Conservation (phyloP, 1,139 yeast species). For the Nadsonia starkeyi-henricii region DNA sequence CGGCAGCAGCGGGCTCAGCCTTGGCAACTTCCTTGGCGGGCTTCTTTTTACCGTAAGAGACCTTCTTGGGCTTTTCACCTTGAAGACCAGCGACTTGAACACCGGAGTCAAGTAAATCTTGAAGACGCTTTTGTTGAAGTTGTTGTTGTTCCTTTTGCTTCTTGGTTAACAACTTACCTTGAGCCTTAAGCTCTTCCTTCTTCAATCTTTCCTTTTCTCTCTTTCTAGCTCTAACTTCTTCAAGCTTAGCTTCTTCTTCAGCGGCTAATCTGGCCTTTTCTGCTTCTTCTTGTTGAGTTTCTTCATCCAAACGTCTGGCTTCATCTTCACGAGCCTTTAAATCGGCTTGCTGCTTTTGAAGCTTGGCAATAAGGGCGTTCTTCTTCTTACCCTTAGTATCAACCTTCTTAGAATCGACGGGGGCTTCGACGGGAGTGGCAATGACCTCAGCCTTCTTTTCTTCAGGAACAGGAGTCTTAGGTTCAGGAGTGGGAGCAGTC, state of each 20-base stretch:
- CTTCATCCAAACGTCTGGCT: slow-evolving; percentile 47
- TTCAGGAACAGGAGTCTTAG: slow-evolving; percentile 39
- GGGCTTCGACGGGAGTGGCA: slow-evolving; percentile 26
- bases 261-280: slow-evolving; percentile 40
- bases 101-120: slow-evolving; percentile 65
- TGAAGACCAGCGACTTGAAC: slow-evolving; percentile 61
- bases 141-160: slow-evolving; percentile 92
- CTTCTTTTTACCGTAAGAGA: slow-evolving; percentile 68
- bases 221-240: slow-evolving; percentile 51
- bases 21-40: slow-evolving; percentile 25
- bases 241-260: slow-evolving; percentile 52
- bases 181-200: slow-evolving; percentile 85
- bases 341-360: slow-evolving; percentile 70
- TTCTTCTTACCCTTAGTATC: slow-evolving; percentile 24
- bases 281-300: slow-evolving; percentile 37
- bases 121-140: slow-evolving; percentile 76
- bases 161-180: slow-evolving; percentile 69
- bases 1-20: slow-evolving; percentile 14
- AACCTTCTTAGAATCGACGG: slow-evolving; percentile 30
- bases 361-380: slow-evolving; percentile 34
- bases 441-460: slow-evolving; percentile 20
- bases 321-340: slow-evolving; percentile 75
- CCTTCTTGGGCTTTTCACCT: slow-evolving; percentile 47
- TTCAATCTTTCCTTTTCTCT: slow-evolving; percentile 63
- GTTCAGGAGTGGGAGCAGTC: slow-evolving; percentile 59